These are phyloP conservation scores for Tieghemostelium lacteum DNA, from an alignment of 78 protist genomes.

Conservation along the genomic window DNA sequence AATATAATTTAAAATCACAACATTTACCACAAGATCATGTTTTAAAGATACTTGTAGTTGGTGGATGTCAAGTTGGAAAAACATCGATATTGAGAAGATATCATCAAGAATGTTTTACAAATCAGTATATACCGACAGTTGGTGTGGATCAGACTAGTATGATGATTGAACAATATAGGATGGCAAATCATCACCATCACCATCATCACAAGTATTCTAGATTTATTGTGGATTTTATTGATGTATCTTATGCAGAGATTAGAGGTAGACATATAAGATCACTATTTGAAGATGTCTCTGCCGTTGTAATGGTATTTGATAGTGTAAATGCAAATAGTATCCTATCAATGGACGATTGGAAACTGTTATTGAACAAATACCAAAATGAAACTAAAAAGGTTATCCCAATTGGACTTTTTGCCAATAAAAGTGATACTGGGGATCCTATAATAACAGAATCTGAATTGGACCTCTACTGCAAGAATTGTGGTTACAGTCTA, in stretches of 20 bases:
- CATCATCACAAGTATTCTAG: background rate
- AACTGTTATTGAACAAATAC: background rate
- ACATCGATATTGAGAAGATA: constrained; percentile 52
- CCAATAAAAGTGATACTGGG: constrained; percentile 58
- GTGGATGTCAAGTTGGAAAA: constrained; percentile 59
- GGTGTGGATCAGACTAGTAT: constrained; percentile 43
- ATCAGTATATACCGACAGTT: constrained; percentile 34
- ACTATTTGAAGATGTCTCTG: constrained; percentile 18
- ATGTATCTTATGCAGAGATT: constrained; percentile 56
- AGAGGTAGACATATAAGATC: constrained; percentile 29
- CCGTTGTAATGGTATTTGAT: constrained; percentile 50
- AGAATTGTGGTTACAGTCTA: constrained; percentile 23
- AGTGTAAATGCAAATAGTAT: constrained; percentile 45
- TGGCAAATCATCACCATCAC: background rate
- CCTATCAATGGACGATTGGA: constrained; percentile 64
- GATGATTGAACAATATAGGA: background rate
- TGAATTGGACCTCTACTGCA: constrained; percentile 57
- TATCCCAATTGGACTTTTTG: constrained; percentile 51
- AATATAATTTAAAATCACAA: background rate
- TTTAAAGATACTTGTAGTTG: constrained; percentile 17
- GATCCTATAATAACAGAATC: constrained; percentile 32
- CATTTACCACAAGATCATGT: background rate
- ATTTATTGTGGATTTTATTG: constrained; percentile 30
- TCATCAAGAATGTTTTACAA: constrained; percentile 57
- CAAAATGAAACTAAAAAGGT: background rate